Evolutionary conservation across 768 basidiomycete species (phyloP), one percentile per base, ranked within the genome.

Genomic region (Termitomyces sp.): DNA sequence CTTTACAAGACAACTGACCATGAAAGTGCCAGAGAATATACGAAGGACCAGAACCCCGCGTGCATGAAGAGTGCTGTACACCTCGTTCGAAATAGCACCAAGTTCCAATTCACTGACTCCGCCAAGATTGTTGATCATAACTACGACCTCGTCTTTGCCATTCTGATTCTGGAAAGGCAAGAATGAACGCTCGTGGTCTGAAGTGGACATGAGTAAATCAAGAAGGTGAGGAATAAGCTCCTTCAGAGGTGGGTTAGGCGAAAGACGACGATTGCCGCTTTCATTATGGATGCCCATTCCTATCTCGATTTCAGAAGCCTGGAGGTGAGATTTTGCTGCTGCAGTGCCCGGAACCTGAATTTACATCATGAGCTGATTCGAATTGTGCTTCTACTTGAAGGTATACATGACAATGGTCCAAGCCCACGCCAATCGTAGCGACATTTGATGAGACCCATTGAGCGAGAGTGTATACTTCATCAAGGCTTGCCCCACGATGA

Each of bases 261-360:
- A 86, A 37, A 89, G 63, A 31, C 85, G 85, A 44, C 77, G 75
- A 61, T 85, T 80, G 8, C 90, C 94, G 49, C 86, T 83, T 73
- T 96, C 94, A 66, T 96, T 96, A 74, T 96, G 94, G 58, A 96
- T 90, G 13, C 94, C 91, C 78, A 92, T 84, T 18, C 94, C 94
- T 59, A 96, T 88, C 73, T 96, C 94, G 55, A 94, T 83, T 69
- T 93, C 90, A 22, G 80, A 73, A 13, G 72, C 66, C 4, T 76
- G 76, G 24, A 94, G 77, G 67, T 84, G 79, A 13, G 82, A 80
- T 37, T 82, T 71, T 3, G 77, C 68, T 1, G 80, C 68, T 0
- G 85, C 84, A 6, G 91, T 93, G 34, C 93, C 89, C 9, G 91
- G 92, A 44, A 93, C 87, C 89, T 91, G 58, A 2, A 15, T 13